phyloP scores from a whole-genome alignment of 495 filamentous ascomycete species.

The Cudoniella acicularis region DNA sequence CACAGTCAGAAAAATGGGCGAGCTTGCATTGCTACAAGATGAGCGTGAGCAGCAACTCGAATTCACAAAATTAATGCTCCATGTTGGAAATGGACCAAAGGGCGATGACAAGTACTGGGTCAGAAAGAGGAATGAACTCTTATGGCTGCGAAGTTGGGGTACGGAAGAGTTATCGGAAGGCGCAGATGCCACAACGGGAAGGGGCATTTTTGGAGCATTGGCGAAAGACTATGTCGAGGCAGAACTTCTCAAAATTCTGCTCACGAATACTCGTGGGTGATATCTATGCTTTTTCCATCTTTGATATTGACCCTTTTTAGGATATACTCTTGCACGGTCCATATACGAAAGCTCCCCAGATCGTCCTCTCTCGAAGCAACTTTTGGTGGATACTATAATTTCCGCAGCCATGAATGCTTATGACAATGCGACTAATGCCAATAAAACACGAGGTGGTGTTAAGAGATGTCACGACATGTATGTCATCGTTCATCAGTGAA shows the following conservation, averaged over 20 bases:
- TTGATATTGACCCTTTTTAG: slow-evolving; percentile 31
- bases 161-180: slow-evolving; percentile 36
- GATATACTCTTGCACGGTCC: slow-evolving; percentile 63
- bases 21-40: slow-evolving; percentile 53
- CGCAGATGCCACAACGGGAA: slow-evolving; percentile 29
- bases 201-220: slow-evolving; percentile 71
- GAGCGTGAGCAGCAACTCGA: slow-evolving; percentile 64
- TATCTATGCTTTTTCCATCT: background rate
- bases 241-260: slow-evolving; percentile 70
- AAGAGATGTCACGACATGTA: slow-evolving; percentile 82
- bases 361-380: slow-evolving; percentile 43
- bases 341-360: slow-evolving; percentile 59
- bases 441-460: slow-evolving; percentile 74
- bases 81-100: slow-evolving; percentile 37
- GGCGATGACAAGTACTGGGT: slow-evolving; percentile 68
- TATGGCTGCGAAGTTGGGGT: slow-evolving; percentile 84
- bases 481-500: slow-evolving; percentile 27
- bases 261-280: slow-evolving; percentile 64
- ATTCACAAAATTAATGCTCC: slow-evolving; percentile 57
- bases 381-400: slow-evolving; percentile 63
- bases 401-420: slow-evolving; percentile 69
- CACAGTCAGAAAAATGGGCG: slow-evolving; percentile 55
- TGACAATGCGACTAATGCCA: slow-evolving; percentile 88
- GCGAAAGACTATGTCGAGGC: slow-evolving; percentile 60
- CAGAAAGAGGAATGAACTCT: slow-evolving; percentile 57